Conservation (phyloP, 2,329 filamentous ascomycete species). For the Aureobasidium mangrovei region DNA sequence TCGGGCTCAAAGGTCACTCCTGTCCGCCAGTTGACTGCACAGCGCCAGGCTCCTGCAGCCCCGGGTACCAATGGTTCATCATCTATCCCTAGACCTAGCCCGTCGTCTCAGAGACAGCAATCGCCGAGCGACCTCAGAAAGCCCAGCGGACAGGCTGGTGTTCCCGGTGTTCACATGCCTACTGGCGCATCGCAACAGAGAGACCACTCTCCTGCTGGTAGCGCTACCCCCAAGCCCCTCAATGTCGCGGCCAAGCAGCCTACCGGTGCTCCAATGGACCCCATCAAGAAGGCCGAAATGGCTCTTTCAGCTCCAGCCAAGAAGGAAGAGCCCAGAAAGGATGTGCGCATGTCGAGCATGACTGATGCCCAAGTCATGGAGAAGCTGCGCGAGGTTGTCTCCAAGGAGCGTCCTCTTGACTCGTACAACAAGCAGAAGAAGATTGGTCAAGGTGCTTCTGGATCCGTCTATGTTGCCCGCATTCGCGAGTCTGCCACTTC, state of each 20-base stretch:
- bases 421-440: constrained; percentile 99
- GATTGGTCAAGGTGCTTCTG: constrained; percentile 96
- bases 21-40: constrained; percentile 52
- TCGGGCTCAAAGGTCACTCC: constrained; percentile 53
- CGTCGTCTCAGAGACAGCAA: constrained; percentile 24
- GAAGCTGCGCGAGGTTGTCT: constrained; percentile 86
- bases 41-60: constrained; percentile 73
- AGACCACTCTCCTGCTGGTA: constrained; percentile 17
- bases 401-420: constrained; percentile 85
- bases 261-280: constrained; percentile 47
- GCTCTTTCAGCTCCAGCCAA: constrained; percentile 57
- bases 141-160: constrained; percentile 19
- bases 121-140: constrained; percentile 24
- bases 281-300: constrained; percentile 81
- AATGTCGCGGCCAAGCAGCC: constrained; percentile 42
- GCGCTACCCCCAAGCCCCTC: constrained; percentile 41
- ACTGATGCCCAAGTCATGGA: constrained; percentile 95
- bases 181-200: constrained; percentile 19
- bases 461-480: constrained; percentile 94
- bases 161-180: constrained; percentile 7
- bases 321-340: constrained; percentile 69
- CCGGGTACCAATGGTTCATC: constrained; percentile 37
- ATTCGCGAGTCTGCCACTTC: constrained; percentile 84
- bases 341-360: constrained; percentile 98
- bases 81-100: constrained; percentile 10